These are phyloP conservation scores for Boletus barrowsii DNA, from an alignment of 768 basidiomycete species.

Conservation along the genomic window DNA sequence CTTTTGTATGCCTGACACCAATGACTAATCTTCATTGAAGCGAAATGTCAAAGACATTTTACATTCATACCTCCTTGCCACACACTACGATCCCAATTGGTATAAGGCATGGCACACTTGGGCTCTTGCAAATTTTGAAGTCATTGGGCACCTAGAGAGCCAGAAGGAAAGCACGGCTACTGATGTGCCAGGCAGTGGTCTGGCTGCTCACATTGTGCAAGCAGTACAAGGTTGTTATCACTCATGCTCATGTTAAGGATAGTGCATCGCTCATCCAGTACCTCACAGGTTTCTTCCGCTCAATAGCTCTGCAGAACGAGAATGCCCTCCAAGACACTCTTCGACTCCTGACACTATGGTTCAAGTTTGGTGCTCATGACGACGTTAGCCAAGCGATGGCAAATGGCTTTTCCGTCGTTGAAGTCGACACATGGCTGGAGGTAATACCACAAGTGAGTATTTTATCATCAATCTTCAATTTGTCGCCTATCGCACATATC, in stretches of 20 bases:
- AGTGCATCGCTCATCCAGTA: constrained; percentile 10
- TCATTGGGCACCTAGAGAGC: constrained; percentile 77
- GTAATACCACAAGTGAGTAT: constrained; percentile 89
- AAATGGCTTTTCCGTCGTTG: constrained; percentile 82
- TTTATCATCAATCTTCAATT: not conserved
- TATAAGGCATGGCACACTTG: constrained; percentile 99
- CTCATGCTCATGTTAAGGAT: not conserved
- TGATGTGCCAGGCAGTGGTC: constrained; percentile 57
- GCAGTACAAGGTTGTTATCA: constrained; percentile 73
- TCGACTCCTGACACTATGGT: constrained; percentile 92
- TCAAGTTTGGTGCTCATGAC: constrained; percentile 90
- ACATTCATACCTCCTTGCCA: constrained; percentile 80
- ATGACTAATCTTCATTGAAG: constrained; percentile 38
- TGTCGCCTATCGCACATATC: not conserved
- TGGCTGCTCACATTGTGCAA: constrained; percentile 84
- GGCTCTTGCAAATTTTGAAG: constrained; percentile 96
- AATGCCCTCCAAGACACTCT: constrained; percentile 94
- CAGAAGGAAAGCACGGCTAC: constrained; percentile 52
- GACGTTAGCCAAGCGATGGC: constrained; percentile 89
- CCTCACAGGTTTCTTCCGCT: constrained; percentile 85
- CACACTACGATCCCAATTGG: constrained; percentile 92
- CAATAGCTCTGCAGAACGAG: constrained; percentile 84
- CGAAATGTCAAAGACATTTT: constrained; percentile 80
- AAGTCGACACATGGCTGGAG: constrained; percentile 97
- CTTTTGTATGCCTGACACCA: not conserved